phyloP scores from a whole-genome alignment of 2,329 filamentous ascomycete species.

The Escovopsis sp. region DNA sequence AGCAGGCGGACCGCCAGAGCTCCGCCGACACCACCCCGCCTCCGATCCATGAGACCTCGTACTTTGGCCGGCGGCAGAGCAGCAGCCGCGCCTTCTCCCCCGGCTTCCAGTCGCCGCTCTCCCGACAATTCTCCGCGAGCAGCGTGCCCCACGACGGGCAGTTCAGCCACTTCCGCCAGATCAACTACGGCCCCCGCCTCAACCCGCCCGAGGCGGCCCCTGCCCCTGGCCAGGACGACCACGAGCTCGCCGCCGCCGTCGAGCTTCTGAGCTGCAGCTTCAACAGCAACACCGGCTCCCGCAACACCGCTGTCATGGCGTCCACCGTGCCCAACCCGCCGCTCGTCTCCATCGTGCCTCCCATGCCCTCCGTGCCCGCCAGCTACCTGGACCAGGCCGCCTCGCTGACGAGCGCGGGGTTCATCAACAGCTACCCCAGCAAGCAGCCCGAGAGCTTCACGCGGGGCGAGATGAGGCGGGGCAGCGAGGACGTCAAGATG shows the following conservation, averaged over 20 bases:
- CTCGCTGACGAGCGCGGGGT: slow-evolving; percentile 43
- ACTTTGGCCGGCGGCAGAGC: slow-evolving; percentile 45
- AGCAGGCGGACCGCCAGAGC: slow-evolving; percentile 61
- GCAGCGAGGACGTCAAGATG: slow-evolving; percentile 49
- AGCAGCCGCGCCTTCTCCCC: slow-evolving; percentile 48
- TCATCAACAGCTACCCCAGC: slow-evolving; percentile 48
- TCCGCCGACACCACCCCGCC: slow-evolving; percentile 89
- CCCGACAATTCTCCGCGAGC: slow-evolving; percentile 24
- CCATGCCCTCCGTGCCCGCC: slow-evolving; percentile 73
- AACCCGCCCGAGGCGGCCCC: slow-evolving; percentile 60
- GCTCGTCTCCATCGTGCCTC: slow-evolving; percentile 61
- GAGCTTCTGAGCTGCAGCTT: slow-evolving; percentile 86
- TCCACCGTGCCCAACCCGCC: slow-evolving; percentile 20
- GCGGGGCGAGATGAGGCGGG: slow-evolving; percentile 37
- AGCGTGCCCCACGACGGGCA: slow-evolving; percentile 31
- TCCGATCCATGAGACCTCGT: slow-evolving; percentile 50
- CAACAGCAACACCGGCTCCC: slow-evolving; percentile 56
- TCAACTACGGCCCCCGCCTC: slow-evolving; percentile 62
- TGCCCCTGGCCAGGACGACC: slow-evolving; percentile 64
- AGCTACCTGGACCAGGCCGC: slow-evolving; percentile 55
- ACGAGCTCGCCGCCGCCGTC: slow-evolving; percentile 77
- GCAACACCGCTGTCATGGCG: slow-evolving; percentile 27
- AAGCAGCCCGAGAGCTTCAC: slow-evolving; percentile 52
- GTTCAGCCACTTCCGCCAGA: slow-evolving; percentile 51
- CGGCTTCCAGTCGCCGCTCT: slow-evolving; percentile 63